phyloP scores from a whole-genome alignment of 345 rosid species.

The Eutrema heterophyllum region DNA sequence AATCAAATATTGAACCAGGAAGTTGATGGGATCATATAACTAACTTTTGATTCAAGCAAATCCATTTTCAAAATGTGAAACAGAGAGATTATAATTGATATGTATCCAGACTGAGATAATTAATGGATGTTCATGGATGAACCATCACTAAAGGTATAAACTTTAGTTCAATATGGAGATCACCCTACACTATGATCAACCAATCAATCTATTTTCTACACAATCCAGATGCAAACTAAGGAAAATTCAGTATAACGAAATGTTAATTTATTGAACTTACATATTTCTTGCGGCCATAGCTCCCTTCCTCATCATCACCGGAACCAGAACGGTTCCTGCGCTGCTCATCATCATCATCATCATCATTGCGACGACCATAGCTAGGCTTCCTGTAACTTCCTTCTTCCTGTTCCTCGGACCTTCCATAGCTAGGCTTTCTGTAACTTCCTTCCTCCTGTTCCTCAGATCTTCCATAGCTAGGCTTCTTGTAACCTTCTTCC shows the following conservation, averaged over 20 bases:
- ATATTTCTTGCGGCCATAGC: constrained; percentile 83
- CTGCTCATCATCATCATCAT: constrained; percentile 45
- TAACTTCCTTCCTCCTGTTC: constrained; percentile 33
- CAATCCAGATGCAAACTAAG: background rate
- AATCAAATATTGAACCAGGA: background rate
- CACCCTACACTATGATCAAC: background rate
- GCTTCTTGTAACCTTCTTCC: constrained; percentile 36
- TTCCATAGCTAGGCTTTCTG: constrained; percentile 34
- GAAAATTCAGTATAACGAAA: background rate
- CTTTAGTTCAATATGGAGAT: background rate
- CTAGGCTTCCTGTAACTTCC: constrained; percentile 33
- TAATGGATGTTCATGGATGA: background rate
- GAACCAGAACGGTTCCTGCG: constrained; percentile 38
- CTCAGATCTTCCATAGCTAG: constrained; percentile 33
- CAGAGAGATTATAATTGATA: too few relatives aligned
- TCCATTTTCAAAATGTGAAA: too few relatives aligned
- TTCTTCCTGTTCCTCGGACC: constrained; percentile 43
- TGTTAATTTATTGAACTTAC: constrained; percentile 36
- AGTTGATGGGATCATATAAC: too few relatives aligned
- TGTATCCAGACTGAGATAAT: too few relatives aligned
- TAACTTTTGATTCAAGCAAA: too few relatives aligned
- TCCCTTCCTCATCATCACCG: constrained; percentile 52
- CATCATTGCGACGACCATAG: constrained; percentile 51
- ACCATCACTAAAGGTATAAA: background rate
- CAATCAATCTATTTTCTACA: background rate